These are phyloP conservation scores for Ogataea thermomethanolica DNA, from an alignment of 805 yeast species.

Conservation along the genomic window DNA sequence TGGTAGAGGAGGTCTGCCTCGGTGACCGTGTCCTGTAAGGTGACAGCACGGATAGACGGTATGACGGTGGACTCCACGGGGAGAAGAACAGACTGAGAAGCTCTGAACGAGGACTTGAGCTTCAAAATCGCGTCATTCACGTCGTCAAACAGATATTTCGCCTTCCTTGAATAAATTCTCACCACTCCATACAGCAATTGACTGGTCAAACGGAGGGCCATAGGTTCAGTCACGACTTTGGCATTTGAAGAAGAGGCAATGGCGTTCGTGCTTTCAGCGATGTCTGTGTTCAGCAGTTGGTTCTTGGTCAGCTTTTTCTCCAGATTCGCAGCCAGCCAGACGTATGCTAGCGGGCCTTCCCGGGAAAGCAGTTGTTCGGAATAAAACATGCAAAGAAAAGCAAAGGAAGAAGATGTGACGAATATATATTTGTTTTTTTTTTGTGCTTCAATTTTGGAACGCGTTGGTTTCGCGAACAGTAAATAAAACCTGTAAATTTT, in stretches of 20 bases:
- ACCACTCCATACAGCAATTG: conserved; percentile 85
- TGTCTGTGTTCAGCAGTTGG: conserved; percentile 69
- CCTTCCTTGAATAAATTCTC: conserved; percentile 79
- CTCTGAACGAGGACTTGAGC: conserved; percentile 62
- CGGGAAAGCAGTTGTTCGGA: conserved; percentile 54
- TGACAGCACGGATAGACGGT: conserved; percentile 54
- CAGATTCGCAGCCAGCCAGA: conserved; percentile 90
- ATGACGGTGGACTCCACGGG: conserved; percentile 60
- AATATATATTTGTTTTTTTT: conserved; percentile 1
- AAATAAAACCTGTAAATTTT: conserved; percentile 2
- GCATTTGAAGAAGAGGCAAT: conserved; percentile 42
- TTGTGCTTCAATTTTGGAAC: conserved; percentile 3
- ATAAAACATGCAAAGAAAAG: conserved; percentile 38
- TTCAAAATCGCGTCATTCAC: conserved; percentile 72
- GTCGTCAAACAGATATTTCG: conserved; percentile 78
- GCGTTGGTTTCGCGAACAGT: conserved; percentile 7
- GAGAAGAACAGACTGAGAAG: conserved; percentile 49
- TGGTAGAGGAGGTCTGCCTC: conserved; percentile 69
- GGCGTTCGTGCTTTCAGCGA: conserved; percentile 62
- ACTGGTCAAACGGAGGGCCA: conserved; percentile 80
- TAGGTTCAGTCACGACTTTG: conserved; percentile 43
- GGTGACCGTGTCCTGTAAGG: conserved; percentile 74
- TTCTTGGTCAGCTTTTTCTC: conserved; percentile 72
- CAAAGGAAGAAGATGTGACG: neutral
- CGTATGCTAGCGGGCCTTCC: conserved; percentile 83